Base-by-base conservation (phyloP, 2,329 filamentous ascomycete species). In the Ophiostoma himal-ulmi region DNA sequence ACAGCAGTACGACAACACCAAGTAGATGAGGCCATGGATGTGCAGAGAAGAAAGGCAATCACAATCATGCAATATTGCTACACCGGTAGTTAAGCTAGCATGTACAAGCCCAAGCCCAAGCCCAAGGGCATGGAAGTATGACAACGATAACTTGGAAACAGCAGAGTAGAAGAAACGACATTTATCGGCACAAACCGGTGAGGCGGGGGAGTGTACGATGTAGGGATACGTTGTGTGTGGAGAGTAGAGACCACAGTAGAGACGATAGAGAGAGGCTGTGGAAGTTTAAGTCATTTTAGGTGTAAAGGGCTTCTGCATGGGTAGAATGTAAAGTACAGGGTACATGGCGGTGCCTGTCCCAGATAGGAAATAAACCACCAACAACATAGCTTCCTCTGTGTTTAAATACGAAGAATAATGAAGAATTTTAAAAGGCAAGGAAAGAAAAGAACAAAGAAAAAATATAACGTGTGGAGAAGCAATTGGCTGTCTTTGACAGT, bases 171-270 rank as follows among this genome's bases (percentile, higher is more conserved):
- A 48, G 7, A 20, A 6, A 48, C 30, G 30, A 30, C 30, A 3
- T 30, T 39, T 39, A 8, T 48, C 44, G 44, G 44, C 44, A 48
- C 44, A 48, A 62, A 62, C 57, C 57, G 57, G 57, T 62, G 57
- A 36, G 57, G 54, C 5, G 20, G 52, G 48, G 20, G 52, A 22
- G 52, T 20, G 44, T 48, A 68, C 44, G 11, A 48, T 26, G 48
- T n/a, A 22, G 6, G 48, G 20, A 20, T 48, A 20, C 44, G 44
- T 20, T 5, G 44, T 8, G 20, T 22, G n/a, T 22, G 48, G 20
- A 52, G 44, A 52, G 17, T 3, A 52, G 44, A 17, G 39, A 41
- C 3, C 39, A 41, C 5, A 0, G 10, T 14, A 11, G 39, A 44
- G 39, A 44, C 10, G 39, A 5, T 6, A 26, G n/a, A 14, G 52